Evolutionary conservation across 2,329 filamentous ascomycete genomes (phyloP).

Genomic region (Penicillium sp.): DNA sequence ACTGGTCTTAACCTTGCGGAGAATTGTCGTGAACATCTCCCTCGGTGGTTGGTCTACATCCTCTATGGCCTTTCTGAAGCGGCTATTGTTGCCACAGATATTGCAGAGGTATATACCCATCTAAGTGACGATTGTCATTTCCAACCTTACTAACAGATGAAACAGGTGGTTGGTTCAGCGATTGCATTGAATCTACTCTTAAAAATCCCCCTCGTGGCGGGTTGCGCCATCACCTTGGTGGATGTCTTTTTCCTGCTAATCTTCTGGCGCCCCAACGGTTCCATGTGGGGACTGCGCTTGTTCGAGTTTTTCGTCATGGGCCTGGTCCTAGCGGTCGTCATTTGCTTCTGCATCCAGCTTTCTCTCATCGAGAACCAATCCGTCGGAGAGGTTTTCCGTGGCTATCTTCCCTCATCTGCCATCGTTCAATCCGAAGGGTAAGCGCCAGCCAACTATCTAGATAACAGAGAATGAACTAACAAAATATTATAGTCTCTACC

Average conservation of each 20-base stretch:
- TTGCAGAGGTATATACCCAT: conserved; percentile 57
- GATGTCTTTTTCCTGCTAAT: conserved; percentile 59
- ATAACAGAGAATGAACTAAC: neutral
- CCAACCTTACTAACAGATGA: neutral
- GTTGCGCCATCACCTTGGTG: conserved; percentile 57
- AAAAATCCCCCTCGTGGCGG: conserved; percentile 55
- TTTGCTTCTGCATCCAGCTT: conserved; percentile 59
- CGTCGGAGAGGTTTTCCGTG: conserved; percentile 54
- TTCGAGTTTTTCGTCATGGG: conserved; percentile 58
- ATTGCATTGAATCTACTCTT: conserved; percentile 58
- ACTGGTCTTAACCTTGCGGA: conserved; percentile 67
- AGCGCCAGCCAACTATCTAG: conserved; percentile 8
- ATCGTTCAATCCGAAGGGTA: conserved; percentile 54
- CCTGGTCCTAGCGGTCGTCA: conserved; percentile 56
- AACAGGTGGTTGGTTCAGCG: conserved; percentile 57
- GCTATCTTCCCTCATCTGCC: conserved; percentile 56
- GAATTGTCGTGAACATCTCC: conserved; percentile 65
- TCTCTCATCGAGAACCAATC: conserved; percentile 52
- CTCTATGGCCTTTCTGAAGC: conserved; percentile 65
- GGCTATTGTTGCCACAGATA: conserved; percentile 70
- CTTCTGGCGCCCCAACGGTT: conserved; percentile 55
- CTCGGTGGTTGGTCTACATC: conserved; percentile 62
- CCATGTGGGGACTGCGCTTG: conserved; percentile 51
- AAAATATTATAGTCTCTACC: conserved; percentile 47
- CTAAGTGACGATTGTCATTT: neutral